Base-by-base conservation (phyloP, 192 early-diverging fungal species). In the Coemansia sp. region DNA sequence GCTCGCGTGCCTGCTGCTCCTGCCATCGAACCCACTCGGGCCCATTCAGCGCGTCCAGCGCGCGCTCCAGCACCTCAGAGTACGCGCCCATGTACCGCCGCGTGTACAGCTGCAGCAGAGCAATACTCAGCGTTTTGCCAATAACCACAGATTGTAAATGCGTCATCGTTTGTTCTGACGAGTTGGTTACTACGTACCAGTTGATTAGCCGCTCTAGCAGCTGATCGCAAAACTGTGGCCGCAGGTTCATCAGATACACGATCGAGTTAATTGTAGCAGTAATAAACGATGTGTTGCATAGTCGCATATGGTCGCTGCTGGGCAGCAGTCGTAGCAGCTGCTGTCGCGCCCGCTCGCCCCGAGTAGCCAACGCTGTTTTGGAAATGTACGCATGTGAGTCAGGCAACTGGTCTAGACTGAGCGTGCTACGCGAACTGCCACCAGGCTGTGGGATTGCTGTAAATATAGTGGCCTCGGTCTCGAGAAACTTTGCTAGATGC, bases 271-370 rank as follows among this genome's bases (percentile, higher is more conserved):
- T 51, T 12, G 74, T 64, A 3, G 68, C 78, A 1, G 78, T 81
- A 26, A 74, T 74, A 47, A 81, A 81, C 32, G 78, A 65, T 29
- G 69, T 69, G 69, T 81, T 81, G 62, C 68, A 81, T 10, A 74
- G 56, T 9, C 59, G 61, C 59, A 64, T 61, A 41, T 66, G 73
- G 23, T 81, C 78, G 62, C 78, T 74, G 59, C 67, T 74, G 29
- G 78, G 78, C 47, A 81, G 69, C 65, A 81, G 45, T 7, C 56
- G 62, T 16, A 74, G 18, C 9, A 81, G 78, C 63, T 73, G 68
- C 53, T 71, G 62, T 38, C 53, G 63, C n/a, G 78, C 78, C 7
- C 32, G 18, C 27, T 60, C 68, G 26, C 72, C 72, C n/a, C 78
- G 65, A n/a, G 54, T 49, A 12, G 55, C 72, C 19, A 74, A 59